Base-by-base conservation (phyloP, 2,329 filamentous ascomycete genomes). In the Paraphoma sp. region DNA sequence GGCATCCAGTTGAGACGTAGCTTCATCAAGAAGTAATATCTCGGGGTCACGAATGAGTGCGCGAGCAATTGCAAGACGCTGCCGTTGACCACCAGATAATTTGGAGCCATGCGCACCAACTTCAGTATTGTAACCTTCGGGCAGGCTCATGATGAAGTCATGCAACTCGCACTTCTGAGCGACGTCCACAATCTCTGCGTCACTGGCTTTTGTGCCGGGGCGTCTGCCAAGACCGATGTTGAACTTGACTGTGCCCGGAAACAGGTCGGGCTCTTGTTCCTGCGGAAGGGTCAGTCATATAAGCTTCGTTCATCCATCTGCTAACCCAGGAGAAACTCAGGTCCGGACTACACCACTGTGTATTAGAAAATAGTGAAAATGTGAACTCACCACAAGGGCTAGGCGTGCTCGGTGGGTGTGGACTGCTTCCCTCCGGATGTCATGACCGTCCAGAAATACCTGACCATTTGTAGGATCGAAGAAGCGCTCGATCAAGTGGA, bases 401-500 rank as follows among this genome's bases (percentile, higher is more conserved):
- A 82, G 69, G 10, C 73, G 69, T 18, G 76, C 73, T 48, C 80
- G 69, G 46, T 81, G 71, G 2, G 53, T 58, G 43, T 70, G 64
- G 1, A 79, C 76, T 29, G 78, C 59, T 44, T 75, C 68, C 42
- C 70, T 67, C 10, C 76, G 74, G 31, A 82, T 73, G 59, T 82
- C 74, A 33, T 74, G 64, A 3, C 78, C 78, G 48, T 81, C 78
- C 12, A 81, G 59, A n/a, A 69, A 62, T 1, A 82, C 69, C 17
- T 65, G 58, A 14, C 80, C 80, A 4, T 66, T 54, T 2, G 73
- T 76, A 6, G 77, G 74, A 48, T 80, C 79, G 56, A 78, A 81
- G 62, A 81, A 81, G 7, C 80, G 70, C 51, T 81, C 80, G 8
- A 82, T 74, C n/a, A 82, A 62, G n/a, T 79, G 70, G 10, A 81